Conservation (phyloP, 352 stramenopile genomes). For the Elongisporangium senticosum region DNA sequence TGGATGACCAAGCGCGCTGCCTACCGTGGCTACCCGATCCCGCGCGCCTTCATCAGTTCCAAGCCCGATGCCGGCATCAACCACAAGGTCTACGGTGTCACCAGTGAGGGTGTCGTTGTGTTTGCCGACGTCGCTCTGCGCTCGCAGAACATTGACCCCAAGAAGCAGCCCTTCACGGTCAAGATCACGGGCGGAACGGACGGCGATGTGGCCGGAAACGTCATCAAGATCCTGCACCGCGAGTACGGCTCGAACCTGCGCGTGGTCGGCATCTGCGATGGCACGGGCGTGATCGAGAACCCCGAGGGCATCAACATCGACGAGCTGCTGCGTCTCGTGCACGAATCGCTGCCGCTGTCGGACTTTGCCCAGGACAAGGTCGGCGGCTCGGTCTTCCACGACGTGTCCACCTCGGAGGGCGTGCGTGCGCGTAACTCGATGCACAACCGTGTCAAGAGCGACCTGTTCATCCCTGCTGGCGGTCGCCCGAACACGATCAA, state of each 20-base stretch:
- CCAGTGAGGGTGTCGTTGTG: constrained; percentile 75
- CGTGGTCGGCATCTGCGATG: constrained; percentile 91
- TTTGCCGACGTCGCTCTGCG: constrained; percentile 73
- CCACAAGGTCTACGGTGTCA: constrained; percentile 86
- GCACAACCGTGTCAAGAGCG: constrained; percentile 93
- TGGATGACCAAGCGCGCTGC: constrained; percentile 85
- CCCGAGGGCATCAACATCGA: constrained; percentile 91
- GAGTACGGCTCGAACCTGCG: constrained; percentile 92
- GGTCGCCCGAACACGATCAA: constrained; percentile 84
- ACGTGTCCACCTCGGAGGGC: constrained; percentile 64
- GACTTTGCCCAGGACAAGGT: constrained; percentile 56
- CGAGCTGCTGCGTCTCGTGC: constrained; percentile 93
- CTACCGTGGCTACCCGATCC: constrained; percentile 73
- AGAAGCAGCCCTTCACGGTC: constrained; percentile 65
- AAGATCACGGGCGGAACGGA: constrained; percentile 95
- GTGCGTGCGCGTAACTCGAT: constrained; percentile 96
- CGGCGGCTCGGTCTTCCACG: constrained; percentile 63
- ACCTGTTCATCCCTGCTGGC: constrained; percentile 80
- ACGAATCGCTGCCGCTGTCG: constrained; percentile 88
- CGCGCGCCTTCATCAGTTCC: constrained; percentile 81
- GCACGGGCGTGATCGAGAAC: constrained; percentile 93
- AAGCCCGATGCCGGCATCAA: constrained; percentile 83
- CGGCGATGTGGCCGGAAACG: constrained; percentile 96
- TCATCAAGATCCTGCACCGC: constrained; percentile 96
- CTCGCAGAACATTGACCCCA: constrained; percentile 75